These are phyloP conservation scores for Carnegiea gigantea DNA, from an alignment of 179 eudicot genomes.

Conservation along the genomic window DNA sequence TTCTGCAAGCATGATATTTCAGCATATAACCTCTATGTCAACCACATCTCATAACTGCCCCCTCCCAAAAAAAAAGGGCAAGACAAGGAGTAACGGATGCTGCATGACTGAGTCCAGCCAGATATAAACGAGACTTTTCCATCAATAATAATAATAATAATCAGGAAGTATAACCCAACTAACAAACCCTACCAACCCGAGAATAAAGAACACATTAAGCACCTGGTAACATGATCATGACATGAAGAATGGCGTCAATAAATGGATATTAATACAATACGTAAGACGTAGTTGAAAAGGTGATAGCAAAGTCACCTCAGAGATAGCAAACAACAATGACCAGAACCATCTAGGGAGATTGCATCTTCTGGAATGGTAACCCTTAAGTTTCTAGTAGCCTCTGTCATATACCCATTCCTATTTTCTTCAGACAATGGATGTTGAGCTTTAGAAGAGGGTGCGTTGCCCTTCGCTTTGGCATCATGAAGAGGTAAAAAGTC, in stretches of 20 bases:
- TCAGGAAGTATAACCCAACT: background rate
- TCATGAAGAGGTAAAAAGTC: constrained; percentile 46
- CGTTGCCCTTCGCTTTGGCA: constrained; percentile 55
- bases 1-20: background rate
- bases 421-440: constrained; percentile 28
- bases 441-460: constrained; percentile 22
- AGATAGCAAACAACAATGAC: constrained; percentile 35
- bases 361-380: constrained; percentile 40
- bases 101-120: background rate
- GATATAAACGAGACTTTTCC: background rate
- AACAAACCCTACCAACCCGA: background rate
- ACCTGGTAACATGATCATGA: constrained; percentile 1
- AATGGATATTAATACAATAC: background rate
- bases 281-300: background rate
- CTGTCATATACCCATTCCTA: constrained; percentile 31
- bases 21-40: background rate
- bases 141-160: background rate
- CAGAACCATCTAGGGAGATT: constrained; percentile 32
- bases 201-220: constrained; percentile 8
- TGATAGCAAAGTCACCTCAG: constrained; percentile 48
- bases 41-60: background rate
- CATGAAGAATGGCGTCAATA: background rate
- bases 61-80: background rate
- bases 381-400: constrained; percentile 32
- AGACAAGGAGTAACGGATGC: background rate